Base-by-base conservation (phyloP, 1,284 basidiomycete species). In the Rhodofomes roseus region DNA sequence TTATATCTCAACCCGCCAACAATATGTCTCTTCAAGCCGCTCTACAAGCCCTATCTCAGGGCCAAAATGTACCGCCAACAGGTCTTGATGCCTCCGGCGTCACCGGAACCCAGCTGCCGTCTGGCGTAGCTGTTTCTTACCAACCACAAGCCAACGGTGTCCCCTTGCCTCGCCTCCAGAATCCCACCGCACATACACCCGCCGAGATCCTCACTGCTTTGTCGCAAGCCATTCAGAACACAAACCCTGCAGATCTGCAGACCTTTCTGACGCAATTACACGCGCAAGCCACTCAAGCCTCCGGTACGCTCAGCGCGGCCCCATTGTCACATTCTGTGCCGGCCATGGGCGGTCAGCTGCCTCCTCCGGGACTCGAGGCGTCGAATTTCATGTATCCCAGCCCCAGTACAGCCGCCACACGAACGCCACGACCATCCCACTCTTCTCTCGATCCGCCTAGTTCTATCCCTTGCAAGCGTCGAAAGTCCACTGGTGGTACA, bases 1-100 rank as follows among this genome's bases (percentile, higher is more conserved):
- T 40, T 1, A 41, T 55, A 22, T 27, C 64, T 48, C 63, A 63
- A 23, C 58, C 61, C 57, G 22, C 46, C 23, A 11, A 53, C 1
- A 55, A 55, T 23, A 20, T 43, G 31, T 12, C 27, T 18, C 39
- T 55, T 22, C 7, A 14, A 4, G 25, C 23, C 16, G 25, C n/a
- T 55, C 39, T 27, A 6, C 41, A 29, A 25, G 22, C 39, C 8
- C 16, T 44, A 39, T 39, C 9, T 18, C 43, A 44, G 12, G 34
- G 27, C 18, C 50, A 52, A 34, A 27, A 44, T 18, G 23, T 44
- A 22, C 43, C 43, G 9, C 23, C 43, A 14, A 23, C 43, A 11
- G 43, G 9, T 4, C 43, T 23, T 8, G 43, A 9, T 12, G 7
- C 43, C 23, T 23, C 43, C 2, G n/a, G 9, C 7, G 4, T 23